Evolutionary conservation across 352 stramenopile species (phyloP), one percentile per base, ranked within the genome.

Genomic region (Phytophthora aleatoria): DNA sequence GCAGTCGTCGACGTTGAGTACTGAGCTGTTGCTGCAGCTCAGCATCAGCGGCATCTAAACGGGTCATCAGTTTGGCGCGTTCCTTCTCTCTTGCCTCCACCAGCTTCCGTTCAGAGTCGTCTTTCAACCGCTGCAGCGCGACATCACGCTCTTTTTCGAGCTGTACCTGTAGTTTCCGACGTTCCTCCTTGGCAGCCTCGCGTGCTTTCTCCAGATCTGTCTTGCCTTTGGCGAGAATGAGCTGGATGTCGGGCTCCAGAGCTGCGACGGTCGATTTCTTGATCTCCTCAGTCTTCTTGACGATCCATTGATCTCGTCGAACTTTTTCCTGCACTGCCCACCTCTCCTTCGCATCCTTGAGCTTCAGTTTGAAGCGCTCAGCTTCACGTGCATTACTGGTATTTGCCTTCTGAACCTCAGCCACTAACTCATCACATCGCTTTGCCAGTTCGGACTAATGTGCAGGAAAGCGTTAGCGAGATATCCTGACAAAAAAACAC

Each of bases 241-340:
- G 76, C 49, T 94, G 85, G 49, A 94, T 91, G 50, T 94, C 83
- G 0, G 85, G 83, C 52, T 94, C 85, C 15, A 94, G 57, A 5
- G 85, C 83, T 45, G 87, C 82, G 16, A 94, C 77, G 0, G 85
- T 92, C 31, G 78, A 87, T 52, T 92, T 94, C 67, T 94, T 94
- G 62, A 92, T 92, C 63, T 94, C 85, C 42, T 91, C 85, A 1
- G 83, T 94, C 67, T 94, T 94, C 57, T 91, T 90, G 13, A 76
- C 64, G 58, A 94, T 87, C 85, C 83, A 94, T 48, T 94, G 80
- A 31, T 92, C 83, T 41, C 85, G 80, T 12, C 80, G 76, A 20
- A 75, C 64, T 45, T 91, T 92, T 49, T 94, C 85, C 51, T 91
- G 80, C 2, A 76, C 65, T 28, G 67, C 35, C 85, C 85, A 94